Conservation (phyloP, 1,139 yeast species). For the Protomyces inundatus region DNA sequence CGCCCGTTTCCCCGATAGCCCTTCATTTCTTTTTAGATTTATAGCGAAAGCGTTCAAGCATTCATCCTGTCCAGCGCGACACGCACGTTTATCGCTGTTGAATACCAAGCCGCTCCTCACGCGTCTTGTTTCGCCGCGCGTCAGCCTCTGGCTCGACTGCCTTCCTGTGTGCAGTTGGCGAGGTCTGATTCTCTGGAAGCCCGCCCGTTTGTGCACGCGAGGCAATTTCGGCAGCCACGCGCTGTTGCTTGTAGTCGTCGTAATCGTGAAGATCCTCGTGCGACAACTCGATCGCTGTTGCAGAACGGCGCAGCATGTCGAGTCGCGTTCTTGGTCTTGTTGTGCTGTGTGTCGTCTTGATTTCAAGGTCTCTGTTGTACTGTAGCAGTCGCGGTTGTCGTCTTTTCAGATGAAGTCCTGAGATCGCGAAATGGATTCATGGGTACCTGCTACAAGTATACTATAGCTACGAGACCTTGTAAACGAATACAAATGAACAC, state of each 20-base stretch:
- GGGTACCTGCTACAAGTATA: too few species aligned
- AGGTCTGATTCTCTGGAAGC: neutral
- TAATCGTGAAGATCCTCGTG: conserved; percentile 26
- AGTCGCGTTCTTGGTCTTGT: neutral
- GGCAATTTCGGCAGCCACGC: neutral
- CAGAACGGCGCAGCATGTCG: conserved; percentile 25
- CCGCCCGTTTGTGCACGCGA: neutral
- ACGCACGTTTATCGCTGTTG: neutral
- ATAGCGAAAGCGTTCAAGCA: neutral
- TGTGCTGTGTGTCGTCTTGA: neutral
- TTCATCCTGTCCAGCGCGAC: neutral
- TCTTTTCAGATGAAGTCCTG: too few species aligned
- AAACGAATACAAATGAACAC: too few species aligned
- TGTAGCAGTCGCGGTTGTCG: too few species aligned
- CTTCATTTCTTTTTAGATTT: neutral
- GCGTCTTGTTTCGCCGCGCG: neutral
- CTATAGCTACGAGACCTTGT: too few species aligned
- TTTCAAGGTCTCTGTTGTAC: neutral
- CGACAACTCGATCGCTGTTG: conserved; percentile 25
- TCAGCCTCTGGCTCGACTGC: neutral
- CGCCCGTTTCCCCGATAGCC: neutral
- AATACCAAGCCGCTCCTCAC: neutral
- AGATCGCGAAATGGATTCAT: too few species aligned
- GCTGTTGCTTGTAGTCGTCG: conserved; percentile 23
- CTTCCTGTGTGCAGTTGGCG: neutral